Evolutionary conservation across 148 eudicot species (phyloP), one percentile per base, ranked within the genome.

Genomic region (Chenopodium suecicum): DNA sequence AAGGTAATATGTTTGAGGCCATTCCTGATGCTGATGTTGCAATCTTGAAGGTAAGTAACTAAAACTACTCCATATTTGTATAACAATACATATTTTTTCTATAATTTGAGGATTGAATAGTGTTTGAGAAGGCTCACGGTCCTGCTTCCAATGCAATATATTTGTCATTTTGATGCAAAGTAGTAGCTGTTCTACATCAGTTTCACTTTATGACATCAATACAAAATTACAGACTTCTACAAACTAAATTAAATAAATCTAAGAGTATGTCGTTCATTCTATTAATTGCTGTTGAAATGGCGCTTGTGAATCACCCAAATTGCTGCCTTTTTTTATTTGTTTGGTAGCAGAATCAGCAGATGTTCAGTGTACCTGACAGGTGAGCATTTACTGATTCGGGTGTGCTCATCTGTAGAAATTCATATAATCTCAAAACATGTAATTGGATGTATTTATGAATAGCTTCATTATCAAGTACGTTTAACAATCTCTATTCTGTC

Each of bases 1-100:
- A 66, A 52, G 95, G 95, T 22, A 85, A 90, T 73, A 90, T 92
- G 91, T 90, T 92, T 70, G 65, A 82, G 76, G 41, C 73, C 37
- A 75, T 89, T 65, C 91, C 91, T 70, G 25, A 9, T 72, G 92
- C 90, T 25, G 90, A 92, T 86, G 88, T 82, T 16, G 81, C 82
- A 64, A 81, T 91, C 27, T 84, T 92, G 83, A 88, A 88, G 94
- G 93, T 92, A 83, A 75, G 4, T 31, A 52, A 27, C 2, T n/a
- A 8, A 52, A 41, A 41, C 44, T 41, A 41, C 44, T 41, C 7
- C 44, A 41, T 41, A 41, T 41, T 41, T 41, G 44, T 41, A 41
- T 41, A 37, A 4, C 41, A 37, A 37, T 37, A 37, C 5, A 0
- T 37, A 37, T 37, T 37, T 37, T 37, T 37, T 37, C 41, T 37